Percentiles rank a stretch among this genome's conserved stretches.
Conservation (phyloP, 441 rosid genomes). For the Francoa sonchifolia region DNA sequence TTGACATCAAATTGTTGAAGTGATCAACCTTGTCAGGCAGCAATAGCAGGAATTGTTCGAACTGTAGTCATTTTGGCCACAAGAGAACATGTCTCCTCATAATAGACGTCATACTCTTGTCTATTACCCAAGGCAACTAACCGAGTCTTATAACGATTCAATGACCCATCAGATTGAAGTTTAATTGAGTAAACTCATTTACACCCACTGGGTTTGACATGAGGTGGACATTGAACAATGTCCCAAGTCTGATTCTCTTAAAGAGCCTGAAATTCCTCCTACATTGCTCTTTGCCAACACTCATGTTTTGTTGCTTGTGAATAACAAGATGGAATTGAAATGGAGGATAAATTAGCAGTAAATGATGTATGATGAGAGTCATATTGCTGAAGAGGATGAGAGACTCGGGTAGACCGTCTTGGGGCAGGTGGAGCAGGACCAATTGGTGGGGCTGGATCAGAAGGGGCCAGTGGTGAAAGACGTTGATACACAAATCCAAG, state of each 20-base stretch:
- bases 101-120: too few species aligned
- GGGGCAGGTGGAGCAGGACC: background rate
- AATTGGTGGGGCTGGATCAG: background rate
- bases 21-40: too few species aligned
- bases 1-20: too few species aligned
- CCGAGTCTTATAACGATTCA: too few species aligned
- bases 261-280: background rate
- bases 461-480: background rate
- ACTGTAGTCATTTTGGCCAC: too few species aligned
- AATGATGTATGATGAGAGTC: background rate
- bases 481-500: background rate
- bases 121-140: too few species aligned
- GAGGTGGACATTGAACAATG: background rate
- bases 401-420: background rate
- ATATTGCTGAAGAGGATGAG: background rate
- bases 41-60: too few species aligned
- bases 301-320: background rate
- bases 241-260: background rate
- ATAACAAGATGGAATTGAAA: background rate
- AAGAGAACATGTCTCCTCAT: too few species aligned
- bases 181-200: background rate
- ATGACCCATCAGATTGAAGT: too few species aligned
- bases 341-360: background rate
- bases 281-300: background rate
- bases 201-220: background rate